Evolutionary conservation across 1,284 basidiomycete species (phyloP).

Genomic region (Malassezia sp.): DNA sequence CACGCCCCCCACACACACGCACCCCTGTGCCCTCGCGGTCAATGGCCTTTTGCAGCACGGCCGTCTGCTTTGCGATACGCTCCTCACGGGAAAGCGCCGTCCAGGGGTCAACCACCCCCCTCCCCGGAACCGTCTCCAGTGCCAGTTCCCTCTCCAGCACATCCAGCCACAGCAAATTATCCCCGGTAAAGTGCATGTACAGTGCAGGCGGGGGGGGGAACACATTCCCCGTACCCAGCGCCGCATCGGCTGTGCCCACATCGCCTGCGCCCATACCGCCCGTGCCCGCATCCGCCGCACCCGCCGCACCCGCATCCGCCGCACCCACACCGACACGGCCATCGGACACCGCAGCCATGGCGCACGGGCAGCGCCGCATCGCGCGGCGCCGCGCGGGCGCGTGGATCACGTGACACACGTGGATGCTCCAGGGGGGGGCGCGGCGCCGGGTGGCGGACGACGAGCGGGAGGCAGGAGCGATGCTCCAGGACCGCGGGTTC

Average conservation of each 20-base stretch:
- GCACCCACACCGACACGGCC: background rate
- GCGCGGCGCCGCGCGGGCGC: background rate
- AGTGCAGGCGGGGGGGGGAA: slow-evolving; percentile 35
- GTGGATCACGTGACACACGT: background rate
- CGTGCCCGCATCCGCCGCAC: background rate
- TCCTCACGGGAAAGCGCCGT: background rate
- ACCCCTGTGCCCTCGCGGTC: too few species aligned
- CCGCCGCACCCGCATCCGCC: too few species aligned
- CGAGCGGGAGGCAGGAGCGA: slow-evolving; percentile 3
- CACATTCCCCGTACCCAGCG: slow-evolving; percentile 24
- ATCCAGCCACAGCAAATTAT: slow-evolving; percentile 22
- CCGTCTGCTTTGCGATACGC: background rate
- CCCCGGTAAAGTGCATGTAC: slow-evolving; percentile 27
- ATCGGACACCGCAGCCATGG: background rate
- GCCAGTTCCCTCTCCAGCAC: slow-evolving; percentile 14
- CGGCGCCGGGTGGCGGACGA: too few species aligned
- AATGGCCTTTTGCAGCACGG: background rate
- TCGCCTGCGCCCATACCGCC: slow-evolving; percentile 1
- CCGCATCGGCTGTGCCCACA: too few species aligned
- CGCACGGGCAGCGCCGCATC: background rate
- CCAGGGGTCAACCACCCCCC: background rate
- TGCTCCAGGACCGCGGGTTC: slow-evolving; percentile 30
- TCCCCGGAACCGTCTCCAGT: too few species aligned
- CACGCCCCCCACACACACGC: too few species aligned
- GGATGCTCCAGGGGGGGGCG: too few species aligned